Evolutionary conservation across 345 rosid genomes (phyloP).

Genomic region (Raphanus raphanistrum): DNA sequence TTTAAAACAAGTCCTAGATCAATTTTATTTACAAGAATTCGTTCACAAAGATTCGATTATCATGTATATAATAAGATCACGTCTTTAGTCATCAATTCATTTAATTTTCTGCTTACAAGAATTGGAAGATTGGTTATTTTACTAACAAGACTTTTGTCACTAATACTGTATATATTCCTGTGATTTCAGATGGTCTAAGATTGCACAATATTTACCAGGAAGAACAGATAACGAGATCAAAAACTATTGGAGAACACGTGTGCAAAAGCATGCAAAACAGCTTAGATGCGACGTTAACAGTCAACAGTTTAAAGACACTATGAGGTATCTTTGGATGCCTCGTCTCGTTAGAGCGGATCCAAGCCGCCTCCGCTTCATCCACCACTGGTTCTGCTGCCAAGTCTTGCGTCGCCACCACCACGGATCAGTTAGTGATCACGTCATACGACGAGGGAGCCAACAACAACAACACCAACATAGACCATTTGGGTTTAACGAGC

Average conservation of each 20-base stretch:
- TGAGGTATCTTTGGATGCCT: conserved; percentile 83
- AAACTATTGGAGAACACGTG: conserved; percentile 95
- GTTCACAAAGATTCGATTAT: neutral
- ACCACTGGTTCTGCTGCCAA: conserved; percentile 19
- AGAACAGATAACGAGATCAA: conserved; percentile 92
- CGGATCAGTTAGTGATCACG: conserved; percentile 16
- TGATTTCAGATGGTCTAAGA: conserved; percentile 72
- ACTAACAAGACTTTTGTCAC: neutral
- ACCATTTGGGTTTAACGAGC: conserved; percentile 4
- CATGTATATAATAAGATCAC: neutral
- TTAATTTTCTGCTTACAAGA: neutral
- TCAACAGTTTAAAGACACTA: conserved; percentile 72
- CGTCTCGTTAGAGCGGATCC: conserved; percentile 81
- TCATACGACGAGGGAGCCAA: neutral
- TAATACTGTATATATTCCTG: neutral
- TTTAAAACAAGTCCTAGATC: neutral
- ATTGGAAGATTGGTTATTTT: neutral
- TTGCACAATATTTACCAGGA: conserved; percentile 86
- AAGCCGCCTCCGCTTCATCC: conserved; percentile 51
- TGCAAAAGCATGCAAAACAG: conserved; percentile 86
- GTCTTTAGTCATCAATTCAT: neutral
- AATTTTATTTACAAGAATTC: neutral
- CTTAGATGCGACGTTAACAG: conserved; percentile 87
- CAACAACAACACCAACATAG: conserved; percentile 1
- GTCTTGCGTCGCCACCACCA: conserved; percentile 22